Conservation (phyloP, 2,329 filamentous ascomycete species). For the Aspergillus brunneoviolaceus region DNA sequence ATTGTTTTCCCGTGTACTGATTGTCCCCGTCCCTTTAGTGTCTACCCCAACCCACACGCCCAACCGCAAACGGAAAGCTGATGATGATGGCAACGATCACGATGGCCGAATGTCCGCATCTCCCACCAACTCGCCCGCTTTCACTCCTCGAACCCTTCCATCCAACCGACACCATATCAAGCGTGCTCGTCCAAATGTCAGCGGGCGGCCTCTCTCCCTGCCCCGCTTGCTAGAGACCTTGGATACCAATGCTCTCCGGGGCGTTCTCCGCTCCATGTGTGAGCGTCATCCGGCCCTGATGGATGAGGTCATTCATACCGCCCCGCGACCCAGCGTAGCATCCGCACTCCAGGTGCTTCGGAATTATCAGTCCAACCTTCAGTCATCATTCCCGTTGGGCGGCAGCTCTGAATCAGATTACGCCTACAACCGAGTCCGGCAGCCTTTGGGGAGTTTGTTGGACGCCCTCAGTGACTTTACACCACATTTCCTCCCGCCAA, state of each 20-base stretch:
- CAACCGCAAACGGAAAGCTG: constrained; percentile 82
- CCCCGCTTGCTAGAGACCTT: constrained; percentile 90
- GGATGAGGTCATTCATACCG: constrained; percentile 77
- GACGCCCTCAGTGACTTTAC: constrained; percentile 93
- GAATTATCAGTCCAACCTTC: constrained; percentile 77
- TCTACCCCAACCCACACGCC: constrained; percentile 42
- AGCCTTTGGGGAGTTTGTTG: constrained; percentile 74
- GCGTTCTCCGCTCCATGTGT: constrained; percentile 86
- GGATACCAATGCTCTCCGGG: constrained; percentile 77
- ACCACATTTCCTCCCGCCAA: constrained; percentile 89
- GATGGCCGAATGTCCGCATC: constrained; percentile 91
- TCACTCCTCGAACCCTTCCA: constrained; percentile 66
- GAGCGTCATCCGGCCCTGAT: constrained; percentile 83
- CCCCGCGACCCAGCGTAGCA: constrained; percentile 80
- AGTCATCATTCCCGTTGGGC: constrained; percentile 78
- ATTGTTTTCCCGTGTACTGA: not conserved
- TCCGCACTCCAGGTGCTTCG: constrained; percentile 77
- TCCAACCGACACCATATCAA: constrained; percentile 65
- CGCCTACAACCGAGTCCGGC: constrained; percentile 87
- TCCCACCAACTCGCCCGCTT: constrained; percentile 76
- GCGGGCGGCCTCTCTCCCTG: constrained; percentile 64
- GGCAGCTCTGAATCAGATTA: constrained; percentile 86
- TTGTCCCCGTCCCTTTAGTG: constrained; percentile 31
- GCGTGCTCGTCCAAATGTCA: constrained; percentile 66
- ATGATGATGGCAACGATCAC: constrained; percentile 61